Evolutionary conservation across 2,329 filamentous ascomycete genomes (phyloP), one percentile per base, ranked within the genome.

Genomic region (Exophiala calicioides): DNA sequence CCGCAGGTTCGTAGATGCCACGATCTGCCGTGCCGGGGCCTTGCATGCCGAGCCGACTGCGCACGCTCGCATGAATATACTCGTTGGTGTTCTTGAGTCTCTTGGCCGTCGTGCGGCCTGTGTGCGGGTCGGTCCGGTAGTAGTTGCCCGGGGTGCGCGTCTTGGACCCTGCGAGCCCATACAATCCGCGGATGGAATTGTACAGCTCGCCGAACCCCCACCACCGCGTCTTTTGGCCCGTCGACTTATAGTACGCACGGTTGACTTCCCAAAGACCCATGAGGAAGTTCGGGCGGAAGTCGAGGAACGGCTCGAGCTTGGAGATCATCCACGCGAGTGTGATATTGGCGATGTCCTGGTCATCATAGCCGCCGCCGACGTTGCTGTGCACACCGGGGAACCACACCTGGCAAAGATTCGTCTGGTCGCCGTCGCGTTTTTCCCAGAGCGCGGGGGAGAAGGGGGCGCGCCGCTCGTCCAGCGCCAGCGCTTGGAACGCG

Each of bases 281-380:
- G n/a, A 60, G 44, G 18, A 53, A 57, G 35, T 57, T 51, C 0
- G 43, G 49, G n/a, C 57, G 43, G 30, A 60, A 60, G 31, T 60
- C 58, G 24, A 60, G 41, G 33, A 57, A 59, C n/a, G 55, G 56
- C 24, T 60, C 62, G 21, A 72, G 62, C 38, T 71, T 62, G 50
- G 72, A 62, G 63, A 76, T 74, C 73, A 77, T 76, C 73, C 73
- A 76, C 1, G 72, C 72, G 12, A 77, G 62, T 15, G 69, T 68
- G 34, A 76, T 67, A 53, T 76, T 73, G 7, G 73, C 68, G 24
- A 76, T 64, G 34, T 73, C 69, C 52, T 73, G 68, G 53, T 77
- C 73, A 32, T 67, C 66, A 50, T 74, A 74, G 3, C 72, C 70
- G 2, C 69, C 69, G 31, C 74, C 74, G 21, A 75, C 61, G 53